Evolutionary conservation across 164 flowering plant species (phyloP), one percentile per base, ranked within the genome.

Genomic region (Pachysandra terminalis): DNA sequence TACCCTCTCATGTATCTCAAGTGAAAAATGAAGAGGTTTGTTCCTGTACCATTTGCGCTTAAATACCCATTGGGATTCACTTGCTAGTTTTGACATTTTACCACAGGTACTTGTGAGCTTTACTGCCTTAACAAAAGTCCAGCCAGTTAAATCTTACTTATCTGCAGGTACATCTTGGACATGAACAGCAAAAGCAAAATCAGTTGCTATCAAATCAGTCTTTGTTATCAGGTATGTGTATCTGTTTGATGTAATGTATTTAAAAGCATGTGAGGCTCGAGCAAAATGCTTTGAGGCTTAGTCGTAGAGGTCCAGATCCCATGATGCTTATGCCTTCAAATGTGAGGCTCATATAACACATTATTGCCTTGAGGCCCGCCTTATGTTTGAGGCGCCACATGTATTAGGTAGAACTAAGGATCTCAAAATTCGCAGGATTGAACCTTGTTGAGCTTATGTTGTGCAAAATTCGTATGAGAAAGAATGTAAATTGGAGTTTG

Each of bases 11-110:
- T 59, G 73, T 61, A 40, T 56, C 86, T 48, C 80, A 77, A 62
- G 74, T 61, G 68, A 89, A 81, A 81, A 66, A 40, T 68, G 88
- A 85, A 70, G 91, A 86, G 93, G 96, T 88, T 71, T 61, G 78
- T 77, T 40, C n/a, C 17, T 17, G 19, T 3, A 15, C 67, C 37
- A 61, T 14, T 68, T 53, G 37, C 12, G 21, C 71, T 63, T 28
- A 56, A 52, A 51, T 56, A 12, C 23, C 14, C 27, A 14, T 59
- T 19, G 14, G n/a, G 40, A 58, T 63, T 70, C 35, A 53, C 41
- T 53, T 71, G 28, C 66, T 54, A 61, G 65, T 61, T 37, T 32
- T 64, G 58, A 40, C 25, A 28, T 68, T 56, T 40, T 53, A 66
- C 49, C 21, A 19, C 41, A 21, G 63, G 9, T 24, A 64, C 32